Evolutionary conservation across 352 stramenopile genomes (phyloP), one percentile per base, ranked within the genome.

Genomic region (Phytopythium boreale): DNA sequence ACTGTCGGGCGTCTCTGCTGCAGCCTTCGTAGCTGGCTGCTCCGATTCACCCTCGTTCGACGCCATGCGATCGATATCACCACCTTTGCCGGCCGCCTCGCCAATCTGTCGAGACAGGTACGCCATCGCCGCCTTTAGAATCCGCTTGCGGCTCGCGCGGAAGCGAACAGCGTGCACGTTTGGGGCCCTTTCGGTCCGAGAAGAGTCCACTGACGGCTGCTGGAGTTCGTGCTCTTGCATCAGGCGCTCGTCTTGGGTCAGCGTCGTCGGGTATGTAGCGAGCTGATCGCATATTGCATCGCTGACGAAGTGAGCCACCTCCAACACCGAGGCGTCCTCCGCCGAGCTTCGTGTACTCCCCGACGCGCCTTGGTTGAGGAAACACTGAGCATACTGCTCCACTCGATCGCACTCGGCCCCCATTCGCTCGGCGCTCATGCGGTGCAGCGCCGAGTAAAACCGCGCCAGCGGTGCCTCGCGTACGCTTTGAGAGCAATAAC

Each of bases 111-210:
- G 37, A 11, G 59, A 44, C 57, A 86, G 46, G 26, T 29, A 55
- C 12, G 19, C 9, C 6, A 66, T 49, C 4, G 75, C 71, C 22
- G 72, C 64, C 20, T 59, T 63, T 1, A 92, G 49, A 64, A 90
- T 80, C 20, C 66, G 59, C 66, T 90, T 91, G 34, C 82, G 77
- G 39, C 73, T 87, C 11, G 68, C 20, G 2, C 84, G 80, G 52
- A 90, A 91, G 9, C 31, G 29, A 22, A 89, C 56, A 24, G 75
- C 74, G 27, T 84, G 56, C 4, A 43, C 9, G 19, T 62, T 62
- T 4, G n/a, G 29, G 1, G 12, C 15, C 39, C 15, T 15, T 19
- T 31, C n/a, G 10, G 9, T 27, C 22, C n/a, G 10, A 52, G 46
- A 19, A 6, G 26, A 36, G 3, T 26, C 31, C n/a, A 7, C 14